Base-by-base conservation (phyloP, 371 early-diverging fungal species). In the Mucor ambiguus region DNA sequence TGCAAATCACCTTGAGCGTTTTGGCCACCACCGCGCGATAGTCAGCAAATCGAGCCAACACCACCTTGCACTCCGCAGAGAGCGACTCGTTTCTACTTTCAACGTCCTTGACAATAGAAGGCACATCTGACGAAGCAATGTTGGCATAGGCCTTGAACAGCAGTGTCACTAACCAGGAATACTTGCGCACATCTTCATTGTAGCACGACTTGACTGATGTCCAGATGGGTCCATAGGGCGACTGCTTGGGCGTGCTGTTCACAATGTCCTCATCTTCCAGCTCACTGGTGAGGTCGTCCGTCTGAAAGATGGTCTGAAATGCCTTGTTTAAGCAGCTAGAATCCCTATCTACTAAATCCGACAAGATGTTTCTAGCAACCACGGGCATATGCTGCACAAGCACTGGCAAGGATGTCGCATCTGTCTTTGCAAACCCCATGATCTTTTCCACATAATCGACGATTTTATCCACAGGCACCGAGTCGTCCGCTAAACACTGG, bases 331-430 rank as follows among this genome's bases (percentile, higher is more conserved):
- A 16, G 5, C 56, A 67, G 4, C 24, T 55, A 6, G 69, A 61
- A 29, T 71, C 67, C 60, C 60, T 54, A 18, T 71, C 68, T 16
- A 74, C 63, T 2, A 77, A 38, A 26, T 74, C 71, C 2, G 65
- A 59, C 12, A 78, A 28, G 10, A 78, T 60, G 4, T 68, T 57
- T 28, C 56, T 56, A 11, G 73, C 74, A 7, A 58, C 64, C 10
- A 18, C 49, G 1, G 76, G 77, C 67, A 75, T 68, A 10, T 68
- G 59, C 30, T 66, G 64, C 7, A 75, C 70, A 16, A 73, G 20
- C 3, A 56, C 37, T 8, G 81, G 78, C 18, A 74, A 20, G 11
- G 57, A 61, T 10, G 46, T 30, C 0, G 64, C 37, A 4, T 68
- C 58, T 4, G 35, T 44, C 9, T 65, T 63, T 11, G 73, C 70